phyloP scores from a whole-genome alignment of 495 filamentous ascomycete species.

The Elasticomyces elasticus region DNA sequence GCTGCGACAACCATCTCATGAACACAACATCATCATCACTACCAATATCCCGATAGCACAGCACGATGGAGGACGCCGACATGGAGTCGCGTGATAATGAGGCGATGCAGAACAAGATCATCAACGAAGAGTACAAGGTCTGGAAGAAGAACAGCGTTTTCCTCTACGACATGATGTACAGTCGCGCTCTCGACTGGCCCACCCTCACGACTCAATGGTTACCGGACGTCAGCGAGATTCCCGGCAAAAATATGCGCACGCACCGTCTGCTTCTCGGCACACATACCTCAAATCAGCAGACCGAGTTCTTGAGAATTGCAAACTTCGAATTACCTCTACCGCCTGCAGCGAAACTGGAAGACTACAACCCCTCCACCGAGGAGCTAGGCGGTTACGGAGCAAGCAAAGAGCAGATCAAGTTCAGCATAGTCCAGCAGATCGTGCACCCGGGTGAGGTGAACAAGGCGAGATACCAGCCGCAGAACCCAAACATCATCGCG shows the following conservation, averaged over 20 bases:
- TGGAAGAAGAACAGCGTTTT: constrained; percentile 99
- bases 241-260: constrained; percentile 75
- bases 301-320: constrained; percentile 92
- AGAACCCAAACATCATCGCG: constrained; percentile 95
- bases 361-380: constrained; percentile 83
- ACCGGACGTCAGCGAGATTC: constrained; percentile 74
- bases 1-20: neutral
- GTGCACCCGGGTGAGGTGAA: constrained; percentile 96
- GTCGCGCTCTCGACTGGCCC: constrained; percentile 93
- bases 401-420: constrained; percentile 61
- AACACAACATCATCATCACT: neutral
- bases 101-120: constrained; percentile 66
- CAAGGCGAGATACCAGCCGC: constrained; percentile 94
- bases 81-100: constrained; percentile 3
- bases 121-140: constrained; percentile 99
- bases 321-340: constrained; percentile 82
- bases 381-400: constrained; percentile 86
- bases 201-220: constrained; percentile 97
- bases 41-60: neutral
- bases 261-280: constrained; percentile 91
- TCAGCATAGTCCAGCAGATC: constrained; percentile 88
- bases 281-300: constrained; percentile 76
- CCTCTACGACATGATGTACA: constrained; percentile 92
- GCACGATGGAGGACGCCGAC: constrained; percentile 2
- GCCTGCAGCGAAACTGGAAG: constrained; percentile 57